Base-by-base conservation (phyloP, 306 rosid genomes). In the Glycine soja region DNA sequence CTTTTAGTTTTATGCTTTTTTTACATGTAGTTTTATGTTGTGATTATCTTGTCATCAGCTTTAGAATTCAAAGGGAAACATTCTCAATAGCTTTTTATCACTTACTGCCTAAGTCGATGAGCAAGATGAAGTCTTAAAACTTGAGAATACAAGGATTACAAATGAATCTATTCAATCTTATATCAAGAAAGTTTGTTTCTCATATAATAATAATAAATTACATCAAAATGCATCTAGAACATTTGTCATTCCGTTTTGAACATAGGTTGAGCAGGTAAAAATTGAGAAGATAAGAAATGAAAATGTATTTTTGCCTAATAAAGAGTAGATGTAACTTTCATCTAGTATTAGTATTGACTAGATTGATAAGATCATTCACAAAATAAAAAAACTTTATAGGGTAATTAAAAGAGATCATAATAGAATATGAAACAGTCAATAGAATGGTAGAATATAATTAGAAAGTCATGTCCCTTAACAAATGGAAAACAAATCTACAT, bases 111-210 rank as follows among this genome's bases (percentile, higher is more conserved):
- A 73, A 47, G 6, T 63, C 50, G 77, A 59, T 24, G 7, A 63
- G 64, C 65, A 58, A 73, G 73, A 67, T 57, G 32, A 85, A 51
- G 59, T 54, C 19, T 38, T 38, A 24, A 14, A 72, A 67, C 45
- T 78, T 38, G 10, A 78, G 64, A 74, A 65, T 13, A 32, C 82
- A 62, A 61, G 75, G 24, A 69, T 53, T 53, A 43, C 67, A 58
- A 51, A 70, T 13, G 32, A 65, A 54, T 15, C 59, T 4, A 57
- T 8, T 32, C n/a, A 53, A 19, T 63, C 69, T 62, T 42, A 32
- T 16, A 18, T 38, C 52, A 57, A 51, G 71, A 65, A 77, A 72
- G 34, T 78, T 12, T 64, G 78, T 52, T 70, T 58, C 74, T 70
- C 68, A 2, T 50, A 51, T 8, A 77, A 76, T n/a, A 36, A 70